A percentile compares a stretch with the other conserved stretches of the same genome.
Evolutionary conservation across 495 filamentous ascomycete species (phyloP).

Genomic region (Penicillium cinerascens): DNA sequence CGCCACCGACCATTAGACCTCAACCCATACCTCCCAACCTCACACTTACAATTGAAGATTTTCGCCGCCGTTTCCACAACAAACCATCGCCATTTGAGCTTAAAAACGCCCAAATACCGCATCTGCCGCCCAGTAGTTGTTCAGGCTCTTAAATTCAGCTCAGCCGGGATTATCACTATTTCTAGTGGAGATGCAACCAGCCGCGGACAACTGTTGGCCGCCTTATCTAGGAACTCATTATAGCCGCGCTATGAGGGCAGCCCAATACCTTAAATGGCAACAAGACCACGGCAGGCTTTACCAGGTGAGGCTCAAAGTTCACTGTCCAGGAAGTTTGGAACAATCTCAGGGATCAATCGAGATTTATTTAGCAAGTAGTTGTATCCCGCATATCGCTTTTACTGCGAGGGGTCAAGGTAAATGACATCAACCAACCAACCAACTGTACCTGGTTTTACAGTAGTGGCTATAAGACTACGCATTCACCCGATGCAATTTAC

Average conservation of each 20-base stretch:
- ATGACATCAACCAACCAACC: too few relatives aligned
- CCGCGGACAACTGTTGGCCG: neutral
- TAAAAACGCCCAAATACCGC: neutral
- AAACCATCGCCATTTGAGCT: slow-evolving; percentile 1
- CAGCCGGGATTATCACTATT: slow-evolving; percentile 1
- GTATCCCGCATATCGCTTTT: neutral
- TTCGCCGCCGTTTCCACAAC: slow-evolving; percentile 2
- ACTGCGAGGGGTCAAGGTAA: too few relatives aligned
- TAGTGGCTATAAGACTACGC: too few relatives aligned
- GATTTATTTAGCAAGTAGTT: neutral
- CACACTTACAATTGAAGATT: neutral
- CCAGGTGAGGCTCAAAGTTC: neutral
- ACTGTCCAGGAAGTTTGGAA: neutral
- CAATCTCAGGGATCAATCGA: neutral
- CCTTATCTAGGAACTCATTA: neutral
- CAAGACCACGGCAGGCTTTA: neutral
- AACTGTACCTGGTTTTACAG: too few relatives aligned
- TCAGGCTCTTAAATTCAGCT: slow-evolving; percentile 6
- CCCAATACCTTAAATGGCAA: neutral
- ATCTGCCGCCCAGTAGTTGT: neutral
- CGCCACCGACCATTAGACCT: too few relatives aligned
- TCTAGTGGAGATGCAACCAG: slow-evolving; percentile 7
- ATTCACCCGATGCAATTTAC: too few relatives aligned
- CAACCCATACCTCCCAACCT: too few relatives aligned
- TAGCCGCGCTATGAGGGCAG: neutral